A percentile compares a stretch with the other conserved stretches of the same genome.
These are phyloP conservation scores for Metschnikowia amazonensis DNA, from an alignment of 805 yeast genomes.

Conservation along the genomic window DNA sequence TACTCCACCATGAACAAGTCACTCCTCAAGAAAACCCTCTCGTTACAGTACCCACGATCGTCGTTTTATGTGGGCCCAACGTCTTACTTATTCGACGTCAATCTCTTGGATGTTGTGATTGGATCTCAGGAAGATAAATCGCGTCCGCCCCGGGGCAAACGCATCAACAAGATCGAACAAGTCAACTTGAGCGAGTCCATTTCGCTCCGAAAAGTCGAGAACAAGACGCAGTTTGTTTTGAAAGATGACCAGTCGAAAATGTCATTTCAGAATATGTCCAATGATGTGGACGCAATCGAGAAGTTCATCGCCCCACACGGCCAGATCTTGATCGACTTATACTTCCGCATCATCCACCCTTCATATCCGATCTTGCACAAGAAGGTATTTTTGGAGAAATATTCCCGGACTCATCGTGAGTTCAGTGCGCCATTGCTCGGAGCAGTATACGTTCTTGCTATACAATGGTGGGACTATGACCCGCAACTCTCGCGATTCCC, in stretches of 20 bases:
- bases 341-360: slow-evolving; percentile 85
- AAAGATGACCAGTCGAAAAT: slow-evolving; percentile 77
- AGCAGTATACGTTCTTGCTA: slow-evolving; percentile 82
- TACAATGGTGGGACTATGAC: slow-evolving; percentile 93
- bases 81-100: slow-evolving; percentile 68
- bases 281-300: slow-evolving; percentile 81
- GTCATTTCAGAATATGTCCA: slow-evolving; percentile 62
- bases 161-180: slow-evolving; percentile 60
- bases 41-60: slow-evolving; percentile 86
- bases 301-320: slow-evolving; percentile 90
- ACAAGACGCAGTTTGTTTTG: slow-evolving; percentile 68
- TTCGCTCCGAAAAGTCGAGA: slow-evolving; percentile 74
- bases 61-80: slow-evolving; percentile 88
- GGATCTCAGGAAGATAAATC: slow-evolving; percentile 26
- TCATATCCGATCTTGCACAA: slow-evolving; percentile 89
- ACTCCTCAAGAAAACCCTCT: slow-evolving; percentile 60
- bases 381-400: slow-evolving; percentile 86
- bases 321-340: slow-evolving; percentile 69
- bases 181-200: slow-evolving; percentile 65
- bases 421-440: slow-evolving; percentile 88
- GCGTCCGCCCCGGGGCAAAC: slow-evolving; percentile 20
- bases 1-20: slow-evolving; percentile 62
- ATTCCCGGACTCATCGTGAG: slow-evolving; percentile 85
- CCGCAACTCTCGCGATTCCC: slow-evolving; percentile 71
- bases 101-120: slow-evolving; percentile 59